These are phyloP conservation scores for Yarrowia alimentaria DNA, from an alignment of 805 yeast genomes.

Conservation along the genomic window DNA sequence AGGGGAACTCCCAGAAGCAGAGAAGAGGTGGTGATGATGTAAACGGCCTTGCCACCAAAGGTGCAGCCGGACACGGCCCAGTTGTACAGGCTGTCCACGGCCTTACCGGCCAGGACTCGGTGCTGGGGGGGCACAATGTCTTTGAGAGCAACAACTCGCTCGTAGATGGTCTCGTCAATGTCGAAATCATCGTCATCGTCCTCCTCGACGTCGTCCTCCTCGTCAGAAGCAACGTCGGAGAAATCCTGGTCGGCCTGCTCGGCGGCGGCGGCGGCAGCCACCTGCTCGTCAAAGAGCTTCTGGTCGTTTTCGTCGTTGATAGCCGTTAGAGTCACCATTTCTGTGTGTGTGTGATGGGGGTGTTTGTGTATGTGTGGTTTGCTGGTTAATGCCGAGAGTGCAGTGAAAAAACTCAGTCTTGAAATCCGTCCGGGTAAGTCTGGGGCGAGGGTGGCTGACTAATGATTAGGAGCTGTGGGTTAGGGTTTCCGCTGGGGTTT, in stretches of 20 bases:
- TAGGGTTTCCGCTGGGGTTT: too few relatives aligned
- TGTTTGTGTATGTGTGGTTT: conserved; percentile 10
- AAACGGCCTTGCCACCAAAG: conserved; percentile 72
- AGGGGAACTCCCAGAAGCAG: conserved; percentile 90
- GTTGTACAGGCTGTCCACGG: conserved; percentile 40
- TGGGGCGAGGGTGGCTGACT: too few relatives aligned
- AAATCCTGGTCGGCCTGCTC: conserved; percentile 49
- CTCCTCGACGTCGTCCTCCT: conserved; percentile 53
- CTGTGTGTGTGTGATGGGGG: conserved; percentile 29
- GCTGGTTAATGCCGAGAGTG: conserved; percentile 1
- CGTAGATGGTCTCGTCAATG: conserved; percentile 78
- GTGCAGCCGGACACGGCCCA: conserved; percentile 48
- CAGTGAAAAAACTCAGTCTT: conserved; percentile 24
- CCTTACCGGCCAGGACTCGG: conserved; percentile 51
- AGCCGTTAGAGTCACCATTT: conserved; percentile 79
- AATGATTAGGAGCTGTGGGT: too few relatives aligned
- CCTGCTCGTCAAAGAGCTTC: conserved; percentile 40
- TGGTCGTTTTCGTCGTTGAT: conserved; percentile 48
- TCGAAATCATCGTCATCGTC: conserved; percentile 68
- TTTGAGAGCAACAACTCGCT: conserved; percentile 86
- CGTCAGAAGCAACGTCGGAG: conserved; percentile 52
- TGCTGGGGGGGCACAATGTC: conserved; percentile 89
- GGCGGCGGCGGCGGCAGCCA: conserved; percentile 38
- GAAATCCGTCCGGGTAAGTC: conserved; percentile 21
- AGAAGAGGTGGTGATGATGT: conserved; percentile 82